Percentiles rank a stretch among this genome's conserved stretches.
phyloP scores from a whole-genome alignment of 495 filamentous ascomycete species.

The Aspergillus taichungensis region DNA sequence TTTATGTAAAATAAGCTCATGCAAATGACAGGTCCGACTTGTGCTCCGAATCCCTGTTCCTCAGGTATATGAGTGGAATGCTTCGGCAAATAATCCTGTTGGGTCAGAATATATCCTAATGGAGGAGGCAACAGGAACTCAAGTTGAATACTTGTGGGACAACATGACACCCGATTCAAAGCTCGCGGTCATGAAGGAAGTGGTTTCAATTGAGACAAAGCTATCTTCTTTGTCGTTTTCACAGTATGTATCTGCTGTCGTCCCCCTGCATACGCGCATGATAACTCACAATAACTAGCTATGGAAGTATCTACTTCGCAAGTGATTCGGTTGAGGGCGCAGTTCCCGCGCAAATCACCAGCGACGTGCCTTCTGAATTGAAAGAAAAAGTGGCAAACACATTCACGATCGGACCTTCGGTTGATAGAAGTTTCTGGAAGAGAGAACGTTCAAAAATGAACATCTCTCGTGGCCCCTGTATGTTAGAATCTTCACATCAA shows the following conservation, averaged over 20 bases:
- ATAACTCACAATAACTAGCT: slow-evolving; percentile 10
- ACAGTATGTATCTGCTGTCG: slow-evolving; percentile 6
- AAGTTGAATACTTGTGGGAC: slow-evolving; percentile 18
- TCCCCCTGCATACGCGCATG: background rate
- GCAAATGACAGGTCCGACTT: slow-evolving; percentile 9
- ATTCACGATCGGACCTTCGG: slow-evolving; percentile 24
- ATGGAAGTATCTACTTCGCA: slow-evolving; percentile 26
- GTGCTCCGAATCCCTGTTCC: slow-evolving; percentile 20
- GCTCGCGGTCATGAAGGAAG: slow-evolving; percentile 19
- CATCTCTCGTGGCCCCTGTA: slow-evolving; percentile 29
- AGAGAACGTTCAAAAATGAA: slow-evolving; percentile 17
- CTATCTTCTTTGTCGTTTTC: slow-evolving; percentile 23
- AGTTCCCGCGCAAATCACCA: slow-evolving; percentile 7
- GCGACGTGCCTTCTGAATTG: slow-evolving; percentile 1
- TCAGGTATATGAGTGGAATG: slow-evolving; percentile 12
- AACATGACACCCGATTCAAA: slow-evolving; percentile 15
- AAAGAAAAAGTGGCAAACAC: slow-evolving; percentile 9
- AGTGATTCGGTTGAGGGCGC: slow-evolving; percentile 8
- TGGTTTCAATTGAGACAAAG: slow-evolving; percentile 19
- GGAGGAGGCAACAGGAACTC: slow-evolving; percentile 18
- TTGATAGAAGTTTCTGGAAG: slow-evolving; percentile 21
- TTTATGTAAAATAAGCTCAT: background rate
- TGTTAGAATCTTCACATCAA: slow-evolving; percentile 1
- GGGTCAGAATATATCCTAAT: slow-evolving; percentile 24
- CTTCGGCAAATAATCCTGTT: slow-evolving; percentile 11